Evolutionary conservation across 1,139 yeast species (phyloP).

Genomic region (Yamadazyma atlantica): DNA sequence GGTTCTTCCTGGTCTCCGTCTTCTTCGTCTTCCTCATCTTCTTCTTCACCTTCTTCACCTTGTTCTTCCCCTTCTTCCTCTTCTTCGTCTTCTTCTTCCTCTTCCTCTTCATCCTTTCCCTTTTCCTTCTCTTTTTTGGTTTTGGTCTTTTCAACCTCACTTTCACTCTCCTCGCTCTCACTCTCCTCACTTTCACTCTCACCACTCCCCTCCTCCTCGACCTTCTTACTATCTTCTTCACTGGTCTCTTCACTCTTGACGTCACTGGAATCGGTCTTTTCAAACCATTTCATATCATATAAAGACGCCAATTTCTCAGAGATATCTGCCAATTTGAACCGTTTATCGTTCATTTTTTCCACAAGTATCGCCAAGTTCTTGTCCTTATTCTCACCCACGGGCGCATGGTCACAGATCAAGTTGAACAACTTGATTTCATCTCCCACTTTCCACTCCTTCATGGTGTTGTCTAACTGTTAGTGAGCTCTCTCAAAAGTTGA

Average conservation of each 20-base stretch:
- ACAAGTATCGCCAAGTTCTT: constrained; percentile 58
- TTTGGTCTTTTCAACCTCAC: constrained; percentile 29
- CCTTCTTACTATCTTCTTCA: background rate
- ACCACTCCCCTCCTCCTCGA: background rate
- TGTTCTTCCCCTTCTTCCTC: background rate
- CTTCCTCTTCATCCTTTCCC: constrained; percentile 9
- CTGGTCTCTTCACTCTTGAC: background rate
- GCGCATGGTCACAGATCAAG: constrained; percentile 69
- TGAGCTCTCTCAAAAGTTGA: background rate
- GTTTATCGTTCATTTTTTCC: constrained; percentile 44
- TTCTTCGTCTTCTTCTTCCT: constrained; percentile 8
- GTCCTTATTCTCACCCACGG: constrained; percentile 59
- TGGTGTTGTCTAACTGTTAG: constrained; percentile 1
- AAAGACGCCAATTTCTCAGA: constrained; percentile 56
- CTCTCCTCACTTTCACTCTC: constrained; percentile 1
- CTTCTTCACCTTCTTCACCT: constrained; percentile 5
- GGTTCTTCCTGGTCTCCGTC: constrained; percentile 5
- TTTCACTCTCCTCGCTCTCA: constrained; percentile 35
- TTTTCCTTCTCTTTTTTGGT: constrained; percentile 38
- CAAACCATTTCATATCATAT: constrained; percentile 58
- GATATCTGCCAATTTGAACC: constrained; percentile 43
- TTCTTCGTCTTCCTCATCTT: constrained; percentile 5
- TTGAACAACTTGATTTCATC: constrained; percentile 68
- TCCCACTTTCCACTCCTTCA: constrained; percentile 52
- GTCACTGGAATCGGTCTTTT: constrained; percentile 22